Evolutionary conservation across 2,329 filamentous ascomycete genomes (phyloP).

Genomic region (Passalora sequoiae): DNA sequence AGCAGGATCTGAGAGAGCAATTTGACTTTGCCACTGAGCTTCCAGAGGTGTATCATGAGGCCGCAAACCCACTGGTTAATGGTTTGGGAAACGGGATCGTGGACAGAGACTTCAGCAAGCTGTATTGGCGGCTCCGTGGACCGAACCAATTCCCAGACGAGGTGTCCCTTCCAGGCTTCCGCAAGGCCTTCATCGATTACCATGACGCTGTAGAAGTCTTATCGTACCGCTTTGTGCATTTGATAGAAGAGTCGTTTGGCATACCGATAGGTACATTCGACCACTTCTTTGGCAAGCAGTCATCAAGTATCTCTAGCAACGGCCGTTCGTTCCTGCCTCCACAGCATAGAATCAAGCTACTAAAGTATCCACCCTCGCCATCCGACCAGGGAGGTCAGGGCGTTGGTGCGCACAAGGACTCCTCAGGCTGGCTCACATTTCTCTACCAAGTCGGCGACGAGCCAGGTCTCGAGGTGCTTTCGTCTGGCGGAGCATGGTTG

Average conservation of each 20-base stretch:
- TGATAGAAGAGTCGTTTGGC: conserved; percentile 53
- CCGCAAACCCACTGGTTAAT: conserved; percentile 26
- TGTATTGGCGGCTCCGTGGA: conserved; percentile 40
- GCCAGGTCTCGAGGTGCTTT: conserved; percentile 50
- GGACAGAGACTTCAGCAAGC: conserved; percentile 38
- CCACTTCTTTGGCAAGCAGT: conserved; percentile 41
- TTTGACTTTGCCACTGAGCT: conserved; percentile 58
- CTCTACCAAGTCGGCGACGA: conserved; percentile 56
- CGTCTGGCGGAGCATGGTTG: conserved; percentile 47
- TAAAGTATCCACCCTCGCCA: conserved; percentile 47
- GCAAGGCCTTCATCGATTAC: conserved; percentile 39
- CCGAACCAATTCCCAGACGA: conserved; percentile 37
- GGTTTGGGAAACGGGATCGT: conserved; percentile 34
- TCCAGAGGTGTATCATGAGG: conserved; percentile 31
- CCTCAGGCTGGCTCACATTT: conserved; percentile 61
- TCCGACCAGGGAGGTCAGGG: conserved; percentile 40
- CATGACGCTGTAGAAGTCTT: conserved; percentile 48
- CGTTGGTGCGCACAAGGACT: conserved; percentile 59
- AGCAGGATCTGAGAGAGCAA: conserved; percentile 52
- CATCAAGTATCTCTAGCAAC: not conserved
- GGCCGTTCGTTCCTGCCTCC: conserved; percentile 25
- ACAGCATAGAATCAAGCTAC: conserved; percentile 57
- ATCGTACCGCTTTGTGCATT: conserved; percentile 51
- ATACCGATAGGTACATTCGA: conserved; percentile 47
- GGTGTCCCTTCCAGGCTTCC: conserved; percentile 29